Evolutionary conservation across 2,329 filamentous ascomycete genomes (phyloP).

Genomic region (Nectriaceae sp.): DNA sequence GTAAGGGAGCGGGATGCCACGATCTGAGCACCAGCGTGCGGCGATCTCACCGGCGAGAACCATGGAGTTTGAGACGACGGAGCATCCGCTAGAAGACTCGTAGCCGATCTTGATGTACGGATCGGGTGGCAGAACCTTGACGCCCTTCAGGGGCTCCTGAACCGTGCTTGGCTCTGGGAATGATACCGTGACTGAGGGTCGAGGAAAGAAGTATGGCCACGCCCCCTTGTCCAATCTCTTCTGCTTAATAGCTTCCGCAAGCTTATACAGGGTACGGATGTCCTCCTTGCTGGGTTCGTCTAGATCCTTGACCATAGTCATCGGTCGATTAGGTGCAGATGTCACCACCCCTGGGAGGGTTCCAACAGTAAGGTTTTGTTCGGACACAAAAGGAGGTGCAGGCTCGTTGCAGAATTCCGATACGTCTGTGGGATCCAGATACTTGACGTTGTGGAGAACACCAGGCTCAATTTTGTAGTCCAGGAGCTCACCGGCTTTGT

Average conservation of each 20-base stretch:
- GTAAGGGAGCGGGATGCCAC: slow-evolving; percentile 61
- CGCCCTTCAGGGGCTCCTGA: slow-evolving; percentile 1
- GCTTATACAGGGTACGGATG: slow-evolving; percentile 47
- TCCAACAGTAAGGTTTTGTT: slow-evolving; percentile 33
- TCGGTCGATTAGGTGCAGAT: slow-evolving; percentile 38
- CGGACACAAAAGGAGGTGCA: slow-evolving; percentile 17
- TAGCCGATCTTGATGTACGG: slow-evolving; percentile 49
- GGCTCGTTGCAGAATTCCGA: slow-evolving; percentile 44
- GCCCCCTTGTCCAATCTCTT: slow-evolving; percentile 49
- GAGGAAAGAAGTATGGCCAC: slow-evolving; percentile 48
- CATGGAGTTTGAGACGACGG: slow-evolving; percentile 51
- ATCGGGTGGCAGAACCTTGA: slow-evolving; percentile 42
- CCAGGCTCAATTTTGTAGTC: slow-evolving; percentile 57
- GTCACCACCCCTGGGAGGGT: slow-evolving; percentile 15
- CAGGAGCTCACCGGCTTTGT: slow-evolving; percentile 53
- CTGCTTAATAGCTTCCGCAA: slow-evolving; percentile 48
- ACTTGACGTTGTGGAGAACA: slow-evolving; percentile 55
- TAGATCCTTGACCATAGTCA: slow-evolving; percentile 47
- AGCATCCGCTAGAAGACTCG: slow-evolving; percentile 32
- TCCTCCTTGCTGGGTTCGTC: slow-evolving; percentile 45
- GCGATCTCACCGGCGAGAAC: slow-evolving; percentile 62
- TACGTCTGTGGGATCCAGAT: slow-evolving; percentile 56
- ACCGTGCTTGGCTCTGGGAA: slow-evolving; percentile 37
- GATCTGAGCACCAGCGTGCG: slow-evolving; percentile 60
- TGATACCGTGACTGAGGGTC: slow-evolving; percentile 45